phyloP scores from a whole-genome alignment of 805 yeast genomes.

The Starmerella bacillaris region DNA sequence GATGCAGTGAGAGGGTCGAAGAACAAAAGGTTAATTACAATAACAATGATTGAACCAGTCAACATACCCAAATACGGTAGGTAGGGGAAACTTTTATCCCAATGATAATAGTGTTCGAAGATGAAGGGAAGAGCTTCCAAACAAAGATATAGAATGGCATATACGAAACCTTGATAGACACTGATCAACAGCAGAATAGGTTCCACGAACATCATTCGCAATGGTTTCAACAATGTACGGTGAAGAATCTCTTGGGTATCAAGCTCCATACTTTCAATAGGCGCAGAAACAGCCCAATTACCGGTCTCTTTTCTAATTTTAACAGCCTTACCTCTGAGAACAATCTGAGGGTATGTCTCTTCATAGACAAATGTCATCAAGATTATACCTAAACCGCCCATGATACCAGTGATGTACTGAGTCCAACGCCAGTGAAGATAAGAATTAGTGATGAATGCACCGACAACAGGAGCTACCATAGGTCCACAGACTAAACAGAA shows the following conservation, averaged over 20 bases:
- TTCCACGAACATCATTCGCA: conserved; percentile 47
- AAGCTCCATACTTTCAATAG: conserved; percentile 53
- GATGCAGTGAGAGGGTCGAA: conserved; percentile 37
- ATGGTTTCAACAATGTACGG: conserved; percentile 50
- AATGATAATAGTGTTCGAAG: conserved; percentile 43
- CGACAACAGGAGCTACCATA: conserved; percentile 31
- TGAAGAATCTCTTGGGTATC: conserved; percentile 40
- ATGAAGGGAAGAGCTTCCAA: conserved; percentile 62
- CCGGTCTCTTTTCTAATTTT: conserved; percentile 61
- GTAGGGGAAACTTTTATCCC: conserved; percentile 42
- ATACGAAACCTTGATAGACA: conserved; percentile 57
- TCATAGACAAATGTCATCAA: conserved; percentile 24
- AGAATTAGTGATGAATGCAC: conserved; percentile 26
- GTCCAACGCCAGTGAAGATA: conserved; percentile 40
- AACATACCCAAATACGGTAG: conserved; percentile 66
- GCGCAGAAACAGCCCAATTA: conserved; percentile 71
- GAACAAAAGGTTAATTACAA: conserved; percentile 36
- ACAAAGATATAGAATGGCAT: conserved; percentile 59
- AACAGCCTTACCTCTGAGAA: conserved; percentile 48
- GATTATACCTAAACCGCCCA: conserved; percentile 22
- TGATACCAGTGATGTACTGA: conserved; percentile 32
- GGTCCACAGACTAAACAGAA: conserved; percentile 31
- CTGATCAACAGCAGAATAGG: conserved; percentile 56
- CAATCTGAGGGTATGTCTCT: conserved; percentile 27
- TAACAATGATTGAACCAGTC: conserved; percentile 41